Evolutionary conservation across 2,329 filamentous ascomycete species (phyloP), one percentile per base, ranked within the genome.

Genomic region (Trichoderma koningiopsis): DNA sequence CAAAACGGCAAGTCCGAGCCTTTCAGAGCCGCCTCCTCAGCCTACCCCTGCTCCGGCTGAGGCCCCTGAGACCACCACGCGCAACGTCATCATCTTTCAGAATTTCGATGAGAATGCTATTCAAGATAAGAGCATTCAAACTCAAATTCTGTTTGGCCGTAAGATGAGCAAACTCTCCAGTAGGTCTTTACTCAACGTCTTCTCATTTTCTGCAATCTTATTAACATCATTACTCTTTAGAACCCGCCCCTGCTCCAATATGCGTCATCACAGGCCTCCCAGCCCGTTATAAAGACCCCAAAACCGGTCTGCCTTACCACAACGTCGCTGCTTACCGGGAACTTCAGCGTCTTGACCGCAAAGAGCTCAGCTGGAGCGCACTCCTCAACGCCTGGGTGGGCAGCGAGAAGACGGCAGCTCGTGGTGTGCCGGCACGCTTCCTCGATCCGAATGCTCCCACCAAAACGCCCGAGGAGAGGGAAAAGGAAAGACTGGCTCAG

Each of bases 351-450:
- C 85, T 97, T 16, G 81, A 88, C 64, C 86, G 84, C 1, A 91
- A 93, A 55, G 89, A 92, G 56, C 94, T 94, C 78, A 88, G 88
- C 69, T 99, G 93, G 92, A 97, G 94, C 77, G 85, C 84, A 35
- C 84, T 96, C 73, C 80, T 97, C 35, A 94, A 92, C 6, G 92
- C 91, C 19, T 99, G 94, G 87, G 90, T 95, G 5, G 95, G 95
- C 0, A 87, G 85, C 72, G 85, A 83, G 72, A 83, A 82, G 77
- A 82, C 80, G 74, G 88, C 92, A 0, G 92, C 92, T 10, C 85
- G 84, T 49, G 94, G 94, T 7, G 94, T 97, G 29, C 95, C 94
- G 0, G 89, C 88, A 69, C 87, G 93, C 63, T 98, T 97, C 77
- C 71, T 85, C 52, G 79, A 84, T 61, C 82, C 82, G 8, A 55